Base-by-base conservation (phyloP, 164 flowering plant genomes). In the Stephania yunnanensis region DNA sequence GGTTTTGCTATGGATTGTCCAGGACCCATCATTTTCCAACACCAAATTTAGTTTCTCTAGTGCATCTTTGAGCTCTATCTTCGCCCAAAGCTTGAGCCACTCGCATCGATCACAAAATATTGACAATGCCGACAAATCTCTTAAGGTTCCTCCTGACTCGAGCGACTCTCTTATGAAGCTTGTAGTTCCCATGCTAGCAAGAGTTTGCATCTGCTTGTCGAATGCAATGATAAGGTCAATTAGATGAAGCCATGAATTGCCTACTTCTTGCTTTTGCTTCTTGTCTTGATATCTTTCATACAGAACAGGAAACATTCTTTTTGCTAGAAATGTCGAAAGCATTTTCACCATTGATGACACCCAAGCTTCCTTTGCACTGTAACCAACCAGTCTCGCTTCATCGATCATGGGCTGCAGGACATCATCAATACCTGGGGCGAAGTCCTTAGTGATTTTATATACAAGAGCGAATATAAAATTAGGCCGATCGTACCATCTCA, bases 391-490 rank as follows among this genome's bases (percentile, higher is more conserved):
- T 74, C 84, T 84, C 66, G 92, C 93, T 78, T 71, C 80, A 80
- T 88, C 95, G 70, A 89, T 86, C 71, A 91, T 79, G 76, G 95
- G 93, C 79, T 89, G 92, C 82, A 91, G 84, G 69, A 86, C 79
- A 77, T 87, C 87, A 76, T 90, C 91, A 15, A 89, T 75, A 55
- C 87, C 90, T 36, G 31, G 82, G 44, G 83, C 72, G 70, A 84
- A 85, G 80, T 87, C 87, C 70, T 83, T 75, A 5, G 89, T 83
- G 55, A 88, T 77, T 82, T 83, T 89, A 72, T 84, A 83, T 0
- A 76, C 89, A 77, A 91, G 92, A 73, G 93, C 89, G 77, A 91
- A 91, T 0, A 85, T 87, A 55, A 84, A 83, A 73, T 88, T 85
- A 19, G 96, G 96, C 77, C 86, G 84, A 58, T 85, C 87, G 42